Base-by-base conservation (phyloP, 2,329 filamentous ascomycete species). In the Cytospora paraplurivora region DNA sequence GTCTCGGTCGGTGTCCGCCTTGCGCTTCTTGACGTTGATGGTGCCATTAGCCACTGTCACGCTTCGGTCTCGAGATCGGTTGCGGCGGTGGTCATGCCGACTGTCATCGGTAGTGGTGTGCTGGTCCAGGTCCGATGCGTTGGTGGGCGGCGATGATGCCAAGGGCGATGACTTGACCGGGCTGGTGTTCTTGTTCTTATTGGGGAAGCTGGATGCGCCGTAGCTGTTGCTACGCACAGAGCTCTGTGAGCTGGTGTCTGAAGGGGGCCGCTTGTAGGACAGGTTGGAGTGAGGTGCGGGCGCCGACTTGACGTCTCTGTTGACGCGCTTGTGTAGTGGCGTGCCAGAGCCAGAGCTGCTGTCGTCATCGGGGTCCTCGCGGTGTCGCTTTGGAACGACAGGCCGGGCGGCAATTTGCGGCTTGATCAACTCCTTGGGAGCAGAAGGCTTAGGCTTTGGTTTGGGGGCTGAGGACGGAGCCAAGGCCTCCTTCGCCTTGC, bases 131-230 rank as follows among this genome's bases (percentile, higher is more conserved):
- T 88, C 86, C 1, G 85, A 88, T 1, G 85, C 86, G 67, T 88
- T 88, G 8, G 86, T 88, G 0, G 86, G 86, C 13, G 86, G 85
- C 7, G 86, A 88, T 1, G 85, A 85, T n/a, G 85, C 85, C 19
- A 88, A 76, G 4, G 86, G 86, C 11, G 86, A 88, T 2, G 86
- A 88, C 71, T 88, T 88, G 57, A 79, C 78, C 0, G 85, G 85
- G 7, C 85, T 87, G 0, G 81, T 87, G 66, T 80, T 78, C 73
- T 84, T 84, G 71, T 75, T 77, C 71, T 79, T 82, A 63, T 70
- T 77, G 68, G 71, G 74, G 68, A 76, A 59, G 75, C 63, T 76
- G 37, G 35, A 49, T 1, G 61, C 65, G 4, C 66, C 67, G 33
- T 61, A 61, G 55, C 60, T 62, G 49, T 58, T 64, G 17, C 72